These are phyloP conservation scores for Avena insularis DNA, from an alignment of 176 grass and related monocot species.

Conservation along the genomic window DNA sequence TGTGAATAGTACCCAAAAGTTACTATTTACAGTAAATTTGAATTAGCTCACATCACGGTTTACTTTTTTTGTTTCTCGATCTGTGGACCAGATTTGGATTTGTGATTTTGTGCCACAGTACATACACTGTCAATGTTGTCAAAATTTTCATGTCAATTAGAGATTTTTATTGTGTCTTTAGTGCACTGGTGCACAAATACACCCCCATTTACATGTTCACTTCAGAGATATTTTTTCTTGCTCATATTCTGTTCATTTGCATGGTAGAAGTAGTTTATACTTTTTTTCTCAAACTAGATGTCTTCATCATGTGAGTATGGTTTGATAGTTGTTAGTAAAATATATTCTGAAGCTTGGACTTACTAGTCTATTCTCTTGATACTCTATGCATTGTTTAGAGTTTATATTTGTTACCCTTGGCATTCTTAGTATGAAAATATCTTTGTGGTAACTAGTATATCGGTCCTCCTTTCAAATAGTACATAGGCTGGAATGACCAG, in stretches of 20 bases:
- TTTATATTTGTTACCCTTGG: not conserved
- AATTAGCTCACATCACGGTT: not conserved
- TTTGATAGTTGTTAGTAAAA: not conserved
- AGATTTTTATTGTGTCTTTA: not conserved
- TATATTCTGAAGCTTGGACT: slow-evolving; percentile 22
- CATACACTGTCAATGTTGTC: not conserved
- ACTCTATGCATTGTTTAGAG: not conserved
- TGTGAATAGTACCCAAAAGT: not conserved
- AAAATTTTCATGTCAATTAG: not conserved
- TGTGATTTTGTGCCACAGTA: not conserved
- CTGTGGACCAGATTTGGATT: not conserved
- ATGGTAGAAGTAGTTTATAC: not conserved
- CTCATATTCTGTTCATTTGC: not conserved
- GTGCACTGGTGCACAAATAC: not conserved
- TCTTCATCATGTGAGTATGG: not conserved
- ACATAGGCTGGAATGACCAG: not conserved
- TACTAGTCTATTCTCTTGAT: not conserved
- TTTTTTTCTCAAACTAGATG: not conserved
- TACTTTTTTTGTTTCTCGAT: not conserved
- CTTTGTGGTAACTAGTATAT: slow-evolving; percentile 24
- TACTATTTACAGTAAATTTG: not conserved
- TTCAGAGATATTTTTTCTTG: not conserved
- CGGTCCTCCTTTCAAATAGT: not conserved
- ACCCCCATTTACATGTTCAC: not conserved
- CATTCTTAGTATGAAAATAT: not conserved